A percentile compares a stretch with the other conserved stretches of the same genome.
Evolutionary conservation across 2,329 filamentous ascomycete species (phyloP).

Genomic region (Cladosporium colombiae): DNA sequence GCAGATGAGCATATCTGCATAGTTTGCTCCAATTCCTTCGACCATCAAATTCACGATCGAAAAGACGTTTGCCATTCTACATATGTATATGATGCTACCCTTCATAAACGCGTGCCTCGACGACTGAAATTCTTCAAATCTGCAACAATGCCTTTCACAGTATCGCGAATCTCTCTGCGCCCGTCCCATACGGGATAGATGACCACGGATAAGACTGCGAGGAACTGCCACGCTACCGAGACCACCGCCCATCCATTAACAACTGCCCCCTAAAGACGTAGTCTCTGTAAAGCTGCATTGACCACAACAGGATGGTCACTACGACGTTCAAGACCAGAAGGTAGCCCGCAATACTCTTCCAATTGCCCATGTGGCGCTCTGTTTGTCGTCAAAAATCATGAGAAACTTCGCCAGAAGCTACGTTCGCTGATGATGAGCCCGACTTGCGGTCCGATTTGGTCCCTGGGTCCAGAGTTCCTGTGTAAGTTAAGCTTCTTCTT

Average conservation of each 20-base stretch:
- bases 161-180: not conserved
- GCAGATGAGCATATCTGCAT: slow-evolving; percentile 17
- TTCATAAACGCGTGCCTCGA: not conserved
- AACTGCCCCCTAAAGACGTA: not conserved
- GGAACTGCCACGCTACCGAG: not conserved
- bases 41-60: not conserved
- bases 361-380: not conserved
- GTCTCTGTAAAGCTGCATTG: not conserved
- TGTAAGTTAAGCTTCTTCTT: not conserved
- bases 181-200: not conserved
- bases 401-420: not conserved
- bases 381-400: not conserved
- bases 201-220: not conserved
- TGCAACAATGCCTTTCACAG: not conserved
- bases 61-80: not conserved
- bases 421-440: not conserved
- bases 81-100: not conserved
- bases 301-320: not conserved
- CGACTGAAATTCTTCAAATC: not conserved
- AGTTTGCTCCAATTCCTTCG: not conserved
- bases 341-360: not conserved
- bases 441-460: not conserved
- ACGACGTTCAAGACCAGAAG: not conserved
- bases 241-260: not conserved
- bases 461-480: not conserved